phyloP scores from a whole-genome alignment of 1,284 basidiomycete genomes.

The Sporisorium graminicola region DNA sequence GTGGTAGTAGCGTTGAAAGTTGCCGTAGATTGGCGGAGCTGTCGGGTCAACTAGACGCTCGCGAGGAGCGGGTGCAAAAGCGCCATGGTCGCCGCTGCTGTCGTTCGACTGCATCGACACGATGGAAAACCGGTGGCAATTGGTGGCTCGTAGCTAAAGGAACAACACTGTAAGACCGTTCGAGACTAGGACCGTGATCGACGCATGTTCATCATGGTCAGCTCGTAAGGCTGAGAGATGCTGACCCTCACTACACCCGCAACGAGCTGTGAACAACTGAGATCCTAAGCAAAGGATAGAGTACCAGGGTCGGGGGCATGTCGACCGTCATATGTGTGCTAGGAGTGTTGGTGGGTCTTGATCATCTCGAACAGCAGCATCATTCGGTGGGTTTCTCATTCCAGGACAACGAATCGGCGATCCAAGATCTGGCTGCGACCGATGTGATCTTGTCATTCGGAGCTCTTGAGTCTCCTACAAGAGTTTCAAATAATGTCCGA shows the following conservation, averaged over 20 bases:
- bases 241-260: too few relatives aligned
- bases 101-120: neutral
- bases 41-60: neutral
- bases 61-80: neutral
- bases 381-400: too few relatives aligned
- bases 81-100: neutral
- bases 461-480: too few relatives aligned
- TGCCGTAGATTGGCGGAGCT: slow-evolving; percentile 28
- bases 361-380: too few relatives aligned
- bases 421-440: too few relatives aligned
- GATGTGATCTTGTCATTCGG: too few relatives aligned
- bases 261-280: neutral
- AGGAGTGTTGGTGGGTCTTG: neutral
- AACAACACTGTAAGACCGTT: neutral
- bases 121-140: neutral
- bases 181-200: neutral
- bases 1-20: slow-evolving; percentile 51
- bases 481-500: too few relatives aligned
- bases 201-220: too few relatives aligned
- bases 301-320: too few relatives aligned
- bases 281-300: neutral
- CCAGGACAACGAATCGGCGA: neutral
- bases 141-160: neutral
- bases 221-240: too few relatives aligned
- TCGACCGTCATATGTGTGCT: neutral